These are phyloP conservation scores for Ceratobasidium sp. DNA, from an alignment of 1,284 basidiomycete species.

Conservation along the genomic window DNA sequence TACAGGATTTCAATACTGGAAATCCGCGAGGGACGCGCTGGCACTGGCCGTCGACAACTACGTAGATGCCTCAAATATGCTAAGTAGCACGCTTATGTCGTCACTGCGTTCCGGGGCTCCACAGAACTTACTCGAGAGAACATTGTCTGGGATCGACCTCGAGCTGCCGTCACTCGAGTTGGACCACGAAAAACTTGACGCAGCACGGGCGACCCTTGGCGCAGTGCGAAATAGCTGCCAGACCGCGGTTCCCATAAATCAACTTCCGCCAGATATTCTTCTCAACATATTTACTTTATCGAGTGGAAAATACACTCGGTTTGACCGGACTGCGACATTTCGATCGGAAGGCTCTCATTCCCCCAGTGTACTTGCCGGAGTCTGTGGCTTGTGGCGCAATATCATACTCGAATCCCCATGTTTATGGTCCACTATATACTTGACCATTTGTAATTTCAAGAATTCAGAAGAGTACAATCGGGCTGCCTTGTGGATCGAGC, in stretches of 20 bases:
- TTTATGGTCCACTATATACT: neutral
- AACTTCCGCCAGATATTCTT: neutral
- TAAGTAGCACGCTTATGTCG: neutral
- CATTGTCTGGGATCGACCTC: neutral
- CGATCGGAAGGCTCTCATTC: neutral
- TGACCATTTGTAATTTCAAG: neutral
- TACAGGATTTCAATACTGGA: too few species aligned
- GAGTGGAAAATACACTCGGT: neutral
- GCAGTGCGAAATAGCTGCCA: neutral
- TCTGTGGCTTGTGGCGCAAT: neutral
- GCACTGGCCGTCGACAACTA: neutral
- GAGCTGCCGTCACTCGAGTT: neutral
- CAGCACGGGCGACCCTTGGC: neutral
- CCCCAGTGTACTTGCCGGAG: neutral
- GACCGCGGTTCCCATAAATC: neutral
- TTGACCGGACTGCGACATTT: neutral
- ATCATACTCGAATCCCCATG: neutral
- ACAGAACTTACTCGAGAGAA: neutral
- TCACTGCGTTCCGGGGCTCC: neutral
- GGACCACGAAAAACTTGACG: neutral
- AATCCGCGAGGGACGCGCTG: neutral
- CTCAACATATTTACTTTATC: neutral
- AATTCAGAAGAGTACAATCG: too few species aligned
- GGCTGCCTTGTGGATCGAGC: too few species aligned
- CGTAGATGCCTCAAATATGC: neutral